phyloP scores from a whole-genome alignment of 306 rosid species.

The Trifolium fragiferum region DNA sequence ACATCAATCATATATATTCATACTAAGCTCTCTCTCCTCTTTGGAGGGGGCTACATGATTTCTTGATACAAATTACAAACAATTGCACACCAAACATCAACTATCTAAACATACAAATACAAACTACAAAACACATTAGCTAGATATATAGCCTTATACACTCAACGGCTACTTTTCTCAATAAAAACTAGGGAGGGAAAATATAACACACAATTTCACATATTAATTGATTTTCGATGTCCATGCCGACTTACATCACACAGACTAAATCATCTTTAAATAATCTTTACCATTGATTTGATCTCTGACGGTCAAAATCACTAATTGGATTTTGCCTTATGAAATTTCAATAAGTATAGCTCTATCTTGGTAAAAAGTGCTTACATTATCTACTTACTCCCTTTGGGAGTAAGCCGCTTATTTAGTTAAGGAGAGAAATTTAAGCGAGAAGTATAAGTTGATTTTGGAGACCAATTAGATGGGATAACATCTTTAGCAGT shows the following conservation, averaged over 20 bases:
- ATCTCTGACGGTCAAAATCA: too few relatives aligned
- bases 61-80: constrained; percentile 43
- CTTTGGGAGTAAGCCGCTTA: constrained; percentile 11
- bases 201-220: neutral
- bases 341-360: constrained; percentile 20
- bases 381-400: neutral
- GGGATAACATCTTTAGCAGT: constrained; percentile 83
- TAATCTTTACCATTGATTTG: neutral
- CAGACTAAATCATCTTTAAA: neutral
- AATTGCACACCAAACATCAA: constrained; percentile 30
- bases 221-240: too few relatives aligned
- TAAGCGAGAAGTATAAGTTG: constrained; percentile 76
- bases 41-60: constrained; percentile 54
- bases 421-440: constrained; percentile 52
- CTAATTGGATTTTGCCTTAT: neutral
- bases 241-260: neutral
- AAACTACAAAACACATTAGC: constrained; percentile 26
- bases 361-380: constrained; percentile 9
- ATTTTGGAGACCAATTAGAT: constrained; percentile 76
- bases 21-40: too few relatives aligned
- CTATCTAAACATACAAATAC: constrained; percentile 5
- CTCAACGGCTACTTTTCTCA: constrained; percentile 39
- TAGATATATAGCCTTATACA: constrained; percentile 43
- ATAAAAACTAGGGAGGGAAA: neutral
- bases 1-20: too few relatives aligned